phyloP scores from a whole-genome alignment of 2,329 filamentous ascomycete genomes.

The Fusarium guadeloupense region DNA sequence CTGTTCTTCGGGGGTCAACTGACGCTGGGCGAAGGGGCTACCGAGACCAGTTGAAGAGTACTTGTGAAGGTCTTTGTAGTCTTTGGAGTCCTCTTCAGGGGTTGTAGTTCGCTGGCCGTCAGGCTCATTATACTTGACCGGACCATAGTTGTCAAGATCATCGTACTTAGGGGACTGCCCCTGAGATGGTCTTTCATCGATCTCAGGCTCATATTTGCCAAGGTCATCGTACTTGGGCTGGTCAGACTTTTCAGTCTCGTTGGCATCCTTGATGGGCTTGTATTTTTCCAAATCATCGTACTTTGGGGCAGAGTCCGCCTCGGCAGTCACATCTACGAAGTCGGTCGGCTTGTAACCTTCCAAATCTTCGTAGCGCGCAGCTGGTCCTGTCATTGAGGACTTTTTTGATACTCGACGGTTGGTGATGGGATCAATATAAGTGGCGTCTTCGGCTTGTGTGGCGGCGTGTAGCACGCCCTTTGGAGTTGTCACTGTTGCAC shows the following conservation, averaged over 20 bases:
- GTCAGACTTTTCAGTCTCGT: conserved; percentile 28
- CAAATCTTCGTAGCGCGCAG: conserved; percentile 46
- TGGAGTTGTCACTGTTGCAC: conserved; percentile 29
- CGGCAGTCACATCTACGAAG: conserved; percentile 32
- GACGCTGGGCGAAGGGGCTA: conserved; percentile 40
- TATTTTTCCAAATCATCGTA: conserved; percentile 51
- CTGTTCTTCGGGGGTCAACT: conserved; percentile 46
- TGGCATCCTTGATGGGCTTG: conserved; percentile 45
- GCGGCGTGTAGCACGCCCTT: conserved; percentile 42
- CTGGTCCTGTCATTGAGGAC: conserved; percentile 27
- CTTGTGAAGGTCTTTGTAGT: conserved; percentile 51
- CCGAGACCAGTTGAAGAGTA: conserved; percentile 47
- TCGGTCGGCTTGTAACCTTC: conserved; percentile 49
- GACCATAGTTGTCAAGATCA: conserved; percentile 51
- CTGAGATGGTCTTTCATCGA: conserved; percentile 41
- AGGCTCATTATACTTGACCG: conserved; percentile 46
- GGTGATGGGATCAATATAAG: conserved; percentile 65
- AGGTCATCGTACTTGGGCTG: conserved; percentile 46
- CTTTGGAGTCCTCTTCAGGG: conserved; percentile 42
- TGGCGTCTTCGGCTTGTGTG: conserved; percentile 21
- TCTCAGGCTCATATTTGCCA: conserved; percentile 49
- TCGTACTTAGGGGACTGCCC: conserved; percentile 47
- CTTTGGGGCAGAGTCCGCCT: conserved; percentile 40
- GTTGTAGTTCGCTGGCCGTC: conserved; percentile 35
- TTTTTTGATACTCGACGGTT: conserved; percentile 59